Percentiles rank a stretch among this genome's conserved stretches.
phyloP scores from a whole-genome alignment of 768 basidiomycete genomes.

The Phanerochaete carnosa region DNA sequence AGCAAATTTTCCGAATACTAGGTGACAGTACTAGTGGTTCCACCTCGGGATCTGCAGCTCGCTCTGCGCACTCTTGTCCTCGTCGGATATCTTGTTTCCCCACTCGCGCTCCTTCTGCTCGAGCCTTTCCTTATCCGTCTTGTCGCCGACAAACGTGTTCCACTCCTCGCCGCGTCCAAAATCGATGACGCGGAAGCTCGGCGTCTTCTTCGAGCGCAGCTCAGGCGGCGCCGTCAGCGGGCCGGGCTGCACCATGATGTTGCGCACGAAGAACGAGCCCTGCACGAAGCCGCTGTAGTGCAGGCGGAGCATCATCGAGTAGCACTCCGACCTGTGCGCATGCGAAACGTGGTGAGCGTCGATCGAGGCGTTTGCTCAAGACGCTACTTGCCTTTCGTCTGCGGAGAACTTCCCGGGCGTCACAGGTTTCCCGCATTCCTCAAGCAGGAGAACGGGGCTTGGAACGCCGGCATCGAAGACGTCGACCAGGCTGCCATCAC shows the following conservation, averaged over 20 bases:
- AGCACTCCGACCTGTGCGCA: conserved; percentile 14
- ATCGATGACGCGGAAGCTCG: conserved; percentile 46
- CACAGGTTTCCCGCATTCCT: conserved; percentile 41
- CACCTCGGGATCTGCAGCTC: not conserved
- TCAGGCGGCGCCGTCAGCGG: conserved; percentile 31
- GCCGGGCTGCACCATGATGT: conserved; percentile 42
- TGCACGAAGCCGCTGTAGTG: conserved; percentile 38
- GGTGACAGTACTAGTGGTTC: not conserved
- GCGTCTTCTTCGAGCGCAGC: conserved; percentile 22
- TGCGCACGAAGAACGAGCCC: conserved; percentile 35
- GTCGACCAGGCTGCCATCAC: not conserved
- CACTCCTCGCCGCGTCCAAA: conserved; percentile 33
- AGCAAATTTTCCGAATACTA: too few species aligned
- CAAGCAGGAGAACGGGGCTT: conserved; percentile 42
- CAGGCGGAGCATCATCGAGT: conserved; percentile 35
- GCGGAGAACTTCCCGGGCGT: conserved; percentile 14
- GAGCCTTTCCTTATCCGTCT: not conserved
- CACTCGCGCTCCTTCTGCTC: not conserved
- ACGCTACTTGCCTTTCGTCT: conserved; percentile 11
- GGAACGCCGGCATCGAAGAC: conserved; percentile 10
- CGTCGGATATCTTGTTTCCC: not conserved
- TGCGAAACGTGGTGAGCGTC: not conserved
- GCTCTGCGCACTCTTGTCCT: not conserved
- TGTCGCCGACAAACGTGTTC: not conserved
- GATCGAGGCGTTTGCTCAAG: not conserved